Conservation (phyloP, 768 basidiomycete species). For the Pleurotus ostreatus region DNA sequence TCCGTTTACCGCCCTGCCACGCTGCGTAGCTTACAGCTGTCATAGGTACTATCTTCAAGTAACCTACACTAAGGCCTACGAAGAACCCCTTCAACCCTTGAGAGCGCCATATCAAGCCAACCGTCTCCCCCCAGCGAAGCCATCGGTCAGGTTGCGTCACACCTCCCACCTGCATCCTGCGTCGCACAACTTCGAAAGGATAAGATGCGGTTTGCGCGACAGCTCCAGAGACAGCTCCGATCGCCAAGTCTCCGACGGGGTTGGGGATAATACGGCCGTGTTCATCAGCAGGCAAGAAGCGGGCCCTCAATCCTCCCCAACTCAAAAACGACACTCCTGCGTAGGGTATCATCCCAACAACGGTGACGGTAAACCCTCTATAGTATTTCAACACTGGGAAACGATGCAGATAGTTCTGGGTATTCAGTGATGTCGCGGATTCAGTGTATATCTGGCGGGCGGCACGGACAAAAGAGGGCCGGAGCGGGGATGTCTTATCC, state of each 20-base stretch:
- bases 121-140: constrained; percentile 78
- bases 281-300: constrained; percentile 44
- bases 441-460: constrained; percentile 71
- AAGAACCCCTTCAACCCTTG: constrained; percentile 89
- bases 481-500: constrained; percentile 18
- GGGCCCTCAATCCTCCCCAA: constrained; percentile 75
- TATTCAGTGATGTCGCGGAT: constrained; percentile 25
- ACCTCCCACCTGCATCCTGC: constrained; percentile 95
- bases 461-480: constrained; percentile 52
- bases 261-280: constrained; percentile 25
- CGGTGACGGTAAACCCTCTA: constrained; percentile 92
- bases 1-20: constrained; percentile 79
- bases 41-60: constrained; percentile 94
- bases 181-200: constrained; percentile 88
- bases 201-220: constrained; percentile 88
- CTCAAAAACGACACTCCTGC: constrained; percentile 92
- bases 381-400: constrained; percentile 89
- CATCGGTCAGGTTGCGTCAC: constrained; percentile 72
- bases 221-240: constrained; percentile 84
- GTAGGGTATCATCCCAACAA: constrained; percentile 92
- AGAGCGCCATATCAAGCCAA: constrained; percentile 55
- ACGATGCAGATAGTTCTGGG: constrained; percentile 41
- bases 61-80: constrained; percentile 88
- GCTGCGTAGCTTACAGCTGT: constrained; percentile 87
- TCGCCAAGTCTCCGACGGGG: constrained; percentile 64